Evolutionary conservation across 176 grass and related monocot species (phyloP), one percentile per base, ranked within the genome.

Genomic region (Bonia amplexicaulis): DNA sequence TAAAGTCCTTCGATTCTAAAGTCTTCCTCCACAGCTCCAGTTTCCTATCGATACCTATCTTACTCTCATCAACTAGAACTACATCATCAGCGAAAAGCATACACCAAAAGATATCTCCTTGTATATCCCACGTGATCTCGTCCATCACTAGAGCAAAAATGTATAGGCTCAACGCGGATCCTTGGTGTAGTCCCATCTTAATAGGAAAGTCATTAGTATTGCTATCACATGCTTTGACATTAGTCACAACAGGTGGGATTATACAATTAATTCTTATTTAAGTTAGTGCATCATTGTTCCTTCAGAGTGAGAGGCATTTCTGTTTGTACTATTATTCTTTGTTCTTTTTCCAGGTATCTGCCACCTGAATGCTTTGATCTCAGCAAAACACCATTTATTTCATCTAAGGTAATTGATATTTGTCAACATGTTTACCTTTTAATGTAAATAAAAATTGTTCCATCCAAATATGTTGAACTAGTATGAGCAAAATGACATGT

Each of bases 281-380:
- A 53, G 69, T 31, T 33, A 29, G 33, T 12, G 9, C 49, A 55
- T 14, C 55, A 71, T 65, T 65, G 16, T 66, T 90, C 47, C 40
- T 86, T 79, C 40, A 27, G 26, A 39, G 79, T 35, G 29, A 15
- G 13, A 61, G 10, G 16, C 12, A 84, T 71, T 69, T 83, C 37
- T 44, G 7, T 51, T 48, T 10, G 12, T 60, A 40, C 66, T 27
- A 9, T 27, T 78, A 2, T 69, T 83, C 52, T 73, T 15, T 72
- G 35, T 63, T 85, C n/a, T 77, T 25, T 74, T 84, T 92, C 71
- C 85, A 99, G 97, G 97, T 99, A 99, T 81, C 91, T 99, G 42
- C 93, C 97, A 73, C 97, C 97, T 64, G 97, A 99, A 91, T 99
- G 97, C 81, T 99, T 99, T 84, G 93, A 99, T 60, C 91, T 99